Evolutionary conservation across 2,329 filamentous ascomycete genomes (phyloP).

Genomic region (Microsporum ferrugineum): DNA sequence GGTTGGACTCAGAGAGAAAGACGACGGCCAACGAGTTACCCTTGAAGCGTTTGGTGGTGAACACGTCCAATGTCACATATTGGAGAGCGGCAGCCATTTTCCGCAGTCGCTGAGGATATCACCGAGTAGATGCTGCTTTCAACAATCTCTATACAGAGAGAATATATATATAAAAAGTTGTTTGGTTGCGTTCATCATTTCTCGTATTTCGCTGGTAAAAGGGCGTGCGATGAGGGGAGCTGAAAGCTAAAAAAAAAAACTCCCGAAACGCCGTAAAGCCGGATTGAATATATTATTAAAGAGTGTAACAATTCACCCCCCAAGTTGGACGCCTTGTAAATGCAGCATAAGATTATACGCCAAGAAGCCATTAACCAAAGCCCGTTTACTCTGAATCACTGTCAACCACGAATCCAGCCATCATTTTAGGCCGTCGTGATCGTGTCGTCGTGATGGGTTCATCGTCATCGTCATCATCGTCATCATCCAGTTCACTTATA

Average conservation of each 20-base stretch:
- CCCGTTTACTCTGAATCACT: slow-evolving; percentile 32
- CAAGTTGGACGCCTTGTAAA: not conserved
- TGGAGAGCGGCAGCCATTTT: slow-evolving; percentile 22
- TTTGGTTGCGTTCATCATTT: not conserved
- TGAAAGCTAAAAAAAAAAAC: not conserved
- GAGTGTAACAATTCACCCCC: not conserved
- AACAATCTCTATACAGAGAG: too few relatives aligned
- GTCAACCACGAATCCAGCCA: slow-evolving; percentile 33
- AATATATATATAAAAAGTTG: not conserved
- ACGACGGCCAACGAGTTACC: slow-evolving; percentile 54
- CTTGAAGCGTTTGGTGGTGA: slow-evolving; percentile 30
- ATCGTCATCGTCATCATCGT: slow-evolving; percentile 20
- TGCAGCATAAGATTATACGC: not conserved
- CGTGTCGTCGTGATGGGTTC: slow-evolving; percentile 22
- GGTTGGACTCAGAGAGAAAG: slow-evolving; percentile 33
- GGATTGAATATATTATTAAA: not conserved
- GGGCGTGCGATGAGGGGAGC: not conserved
- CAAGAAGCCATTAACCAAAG: not conserved
- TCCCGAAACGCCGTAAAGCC: not conserved
- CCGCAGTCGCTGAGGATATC: not conserved
- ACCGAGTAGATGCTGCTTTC: not conserved
- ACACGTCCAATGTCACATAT: slow-evolving; percentile 34
- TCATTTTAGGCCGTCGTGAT: slow-evolving; percentile 24
- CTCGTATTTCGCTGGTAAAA: not conserved
- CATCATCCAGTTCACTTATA: not conserved